Percentiles rank a stretch among this genome's conserved stretches.
Conservation (phyloP, 2,329 filamentous ascomycete genomes). For the Rhinocladiella similis region DNA sequence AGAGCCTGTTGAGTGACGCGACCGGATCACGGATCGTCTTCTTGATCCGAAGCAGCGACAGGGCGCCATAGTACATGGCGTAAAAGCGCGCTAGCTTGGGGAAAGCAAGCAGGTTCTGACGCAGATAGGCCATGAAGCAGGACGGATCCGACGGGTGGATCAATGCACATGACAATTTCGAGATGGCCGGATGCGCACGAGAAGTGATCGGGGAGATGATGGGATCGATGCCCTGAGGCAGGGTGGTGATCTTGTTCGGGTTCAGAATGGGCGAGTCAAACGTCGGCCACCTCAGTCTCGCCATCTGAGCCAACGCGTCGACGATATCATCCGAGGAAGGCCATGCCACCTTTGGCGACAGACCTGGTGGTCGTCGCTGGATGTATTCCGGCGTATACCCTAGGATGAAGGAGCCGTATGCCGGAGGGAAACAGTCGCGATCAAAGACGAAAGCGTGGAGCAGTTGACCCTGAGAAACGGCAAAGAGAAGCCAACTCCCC, state of each 20-base stretch:
- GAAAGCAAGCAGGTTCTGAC: slow-evolving; percentile 83
- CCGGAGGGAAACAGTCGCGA: slow-evolving; percentile 67
- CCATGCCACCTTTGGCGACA: slow-evolving; percentile 69
- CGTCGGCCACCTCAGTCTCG: slow-evolving; percentile 78
- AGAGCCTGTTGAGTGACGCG: slow-evolving; percentile 64
- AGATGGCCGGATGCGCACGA: slow-evolving; percentile 82
- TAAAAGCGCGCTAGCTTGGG: slow-evolving; percentile 76
- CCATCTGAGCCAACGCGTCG: slow-evolving; percentile 78
- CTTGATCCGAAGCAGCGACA: slow-evolving; percentile 69
- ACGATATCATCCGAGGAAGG: slow-evolving; percentile 74
- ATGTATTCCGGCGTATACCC: slow-evolving; percentile 77
- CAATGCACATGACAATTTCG: slow-evolving; percentile 76
- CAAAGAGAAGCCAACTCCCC: slow-evolving; percentile 80
- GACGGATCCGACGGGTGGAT: slow-evolving; percentile 87
- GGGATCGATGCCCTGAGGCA: slow-evolving; percentile 64
- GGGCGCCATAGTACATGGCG: slow-evolving; percentile 64
- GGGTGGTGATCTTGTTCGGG: slow-evolving; percentile 61
- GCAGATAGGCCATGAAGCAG: slow-evolving; percentile 81
- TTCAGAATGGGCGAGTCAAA: slow-evolving; percentile 87
- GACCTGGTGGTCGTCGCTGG: slow-evolving; percentile 67
- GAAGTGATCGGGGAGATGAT: slow-evolving; percentile 75
- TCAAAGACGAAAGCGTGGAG: slow-evolving; percentile 77
- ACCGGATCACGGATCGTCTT: slow-evolving; percentile 69
- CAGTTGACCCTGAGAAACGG: slow-evolving; percentile 72
- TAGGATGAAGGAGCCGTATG: slow-evolving; percentile 66